A percentile compares a stretch with the other conserved stretches of the same genome.
These are phyloP conservation scores for Aschersonia sp. DNA, from an alignment of 2,329 filamentous ascomycete species.

Conservation along the genomic window DNA sequence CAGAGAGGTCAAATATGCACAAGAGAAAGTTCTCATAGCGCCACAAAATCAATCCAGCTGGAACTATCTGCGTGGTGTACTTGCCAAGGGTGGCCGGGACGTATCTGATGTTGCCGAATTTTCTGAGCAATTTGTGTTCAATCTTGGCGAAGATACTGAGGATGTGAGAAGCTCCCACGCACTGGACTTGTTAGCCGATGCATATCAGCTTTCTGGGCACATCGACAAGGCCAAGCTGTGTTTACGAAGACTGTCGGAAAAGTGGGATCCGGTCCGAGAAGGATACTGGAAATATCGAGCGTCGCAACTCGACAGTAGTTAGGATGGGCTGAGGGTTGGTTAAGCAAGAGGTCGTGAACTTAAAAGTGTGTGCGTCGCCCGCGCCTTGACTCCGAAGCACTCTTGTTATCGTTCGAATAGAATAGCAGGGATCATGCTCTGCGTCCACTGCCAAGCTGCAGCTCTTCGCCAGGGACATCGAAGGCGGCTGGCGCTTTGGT, in stretches of 20 bases:
- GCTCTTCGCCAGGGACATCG: too few relatives aligned
- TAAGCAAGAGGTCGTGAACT: too few relatives aligned
- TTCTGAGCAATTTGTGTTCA: slow-evolving; percentile 34
- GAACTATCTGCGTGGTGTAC: slow-evolving; percentile 75
- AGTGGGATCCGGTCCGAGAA: slow-evolving; percentile 80
- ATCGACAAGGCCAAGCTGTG: slow-evolving; percentile 52
- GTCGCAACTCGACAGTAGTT: slow-evolving; percentile 1
- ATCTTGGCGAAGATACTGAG: slow-evolving; percentile 30
- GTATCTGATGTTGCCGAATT: slow-evolving; percentile 32
- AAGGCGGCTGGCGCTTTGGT: too few relatives aligned
- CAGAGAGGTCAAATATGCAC: slow-evolving; percentile 60
- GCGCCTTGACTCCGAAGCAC: too few relatives aligned
- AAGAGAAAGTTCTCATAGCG: slow-evolving; percentile 59
- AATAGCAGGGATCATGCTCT: too few relatives aligned
- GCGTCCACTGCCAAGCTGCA: too few relatives aligned
- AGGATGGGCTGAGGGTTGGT: too few relatives aligned
- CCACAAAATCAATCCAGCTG: slow-evolving; percentile 92
- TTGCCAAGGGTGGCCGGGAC: slow-evolving; percentile 48
- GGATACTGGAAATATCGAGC: slow-evolving; percentile 73
- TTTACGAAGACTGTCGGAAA: slow-evolving; percentile 59
- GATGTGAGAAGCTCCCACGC: slow-evolving; percentile 48
- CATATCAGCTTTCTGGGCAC: slow-evolving; percentile 42
- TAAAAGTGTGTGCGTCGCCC: too few relatives aligned
- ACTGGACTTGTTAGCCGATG: slow-evolving; percentile 59
- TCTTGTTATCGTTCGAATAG: too few relatives aligned